Evolutionary conservation across 176 grass and related monocot genomes (phyloP), one percentile per base, ranked within the genome.

Genomic region (Avena insularis): DNA sequence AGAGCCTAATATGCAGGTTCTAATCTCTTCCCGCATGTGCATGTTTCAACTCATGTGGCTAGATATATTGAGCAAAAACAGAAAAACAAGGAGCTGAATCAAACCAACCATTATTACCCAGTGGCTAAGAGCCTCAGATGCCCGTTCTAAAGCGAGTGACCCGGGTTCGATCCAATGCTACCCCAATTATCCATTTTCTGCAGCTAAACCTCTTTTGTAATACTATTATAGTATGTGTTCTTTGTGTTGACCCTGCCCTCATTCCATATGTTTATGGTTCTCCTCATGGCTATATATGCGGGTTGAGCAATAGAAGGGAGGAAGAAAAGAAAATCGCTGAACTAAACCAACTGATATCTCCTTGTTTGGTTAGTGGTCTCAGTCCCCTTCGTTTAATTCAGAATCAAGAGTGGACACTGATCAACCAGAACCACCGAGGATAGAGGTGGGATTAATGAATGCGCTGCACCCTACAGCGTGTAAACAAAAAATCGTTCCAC

Each of bases 141-240:
- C 17, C 62, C 4, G 3, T 40, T 62, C 48, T 61, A 55, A 53
- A 82, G 20, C 73, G 53, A 43, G 50, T 5, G 45, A 63, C 40
- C 29, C 40, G 31, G 20, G 54, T 72, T 71, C 14, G 0, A 68
- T 14, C n/a, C 15, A 29, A 23, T 27, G 13, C 20, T 78, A 58
- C 25, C 5, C 6, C 16, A 53, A 17, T 71, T 47, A 2, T 51
- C 56, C 2, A 57, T 38, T 76, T 81, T 12, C 55, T 27, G 75
- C 40, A 83, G 69, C 25, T 23, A 14, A 57, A 75, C 1, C 19
- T 50, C 4, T 63, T 53, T 29, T 46, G 11, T n/a, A 8, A 63
- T 72, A 79, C n/a, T 89, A 16, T 16, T 31, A 89, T 27, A 21
- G n/a, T 53, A 81, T 81, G 23, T 38, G 47, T 36, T 65, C n/a